These are phyloP conservation scores for Vigna mungo DNA, from an alignment of 306 rosid species.

Conservation along the genomic window DNA sequence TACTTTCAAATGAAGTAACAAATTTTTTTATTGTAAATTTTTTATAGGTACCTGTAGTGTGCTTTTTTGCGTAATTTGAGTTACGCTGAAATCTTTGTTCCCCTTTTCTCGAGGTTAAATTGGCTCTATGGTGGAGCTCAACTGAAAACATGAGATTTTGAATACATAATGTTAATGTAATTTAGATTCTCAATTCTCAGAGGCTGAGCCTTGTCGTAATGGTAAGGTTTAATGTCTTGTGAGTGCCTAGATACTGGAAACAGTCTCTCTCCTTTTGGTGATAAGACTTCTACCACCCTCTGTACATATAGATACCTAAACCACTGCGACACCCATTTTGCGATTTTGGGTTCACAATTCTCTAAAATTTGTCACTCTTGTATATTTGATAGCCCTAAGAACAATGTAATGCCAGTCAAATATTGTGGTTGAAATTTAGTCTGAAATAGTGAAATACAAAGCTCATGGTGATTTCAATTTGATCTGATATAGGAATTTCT, in stretches of 20 bases:
- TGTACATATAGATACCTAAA: neutral
- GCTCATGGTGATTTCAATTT: neutral
- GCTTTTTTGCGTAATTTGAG: too few relatives aligned
- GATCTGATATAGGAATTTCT: conserved; percentile 7
- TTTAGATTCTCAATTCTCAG: too few relatives aligned
- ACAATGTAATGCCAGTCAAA: neutral
- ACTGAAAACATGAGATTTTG: too few relatives aligned
- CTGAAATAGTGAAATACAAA: neutral
- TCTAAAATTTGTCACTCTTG: neutral
- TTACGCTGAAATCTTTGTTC: too few relatives aligned
- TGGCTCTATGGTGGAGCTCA: too few relatives aligned
- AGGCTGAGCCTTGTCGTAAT: neutral
- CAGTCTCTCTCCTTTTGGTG: neutral
- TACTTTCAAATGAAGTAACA: too few relatives aligned
- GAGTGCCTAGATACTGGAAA: neutral
- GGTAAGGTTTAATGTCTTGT: neutral
- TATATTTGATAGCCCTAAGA: neutral
- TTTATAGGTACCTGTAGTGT: too few relatives aligned
- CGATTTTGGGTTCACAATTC: conserved; percentile 4
- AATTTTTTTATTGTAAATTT: too few relatives aligned
- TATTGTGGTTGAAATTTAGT: neutral
- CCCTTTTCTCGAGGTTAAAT: too few relatives aligned
- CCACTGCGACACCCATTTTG: neutral
- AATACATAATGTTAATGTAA: too few relatives aligned
- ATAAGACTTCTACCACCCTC: neutral